Evolutionary conservation across 2,329 filamentous ascomycete species (phyloP).

Genomic region (Fusarium albidum): DNA sequence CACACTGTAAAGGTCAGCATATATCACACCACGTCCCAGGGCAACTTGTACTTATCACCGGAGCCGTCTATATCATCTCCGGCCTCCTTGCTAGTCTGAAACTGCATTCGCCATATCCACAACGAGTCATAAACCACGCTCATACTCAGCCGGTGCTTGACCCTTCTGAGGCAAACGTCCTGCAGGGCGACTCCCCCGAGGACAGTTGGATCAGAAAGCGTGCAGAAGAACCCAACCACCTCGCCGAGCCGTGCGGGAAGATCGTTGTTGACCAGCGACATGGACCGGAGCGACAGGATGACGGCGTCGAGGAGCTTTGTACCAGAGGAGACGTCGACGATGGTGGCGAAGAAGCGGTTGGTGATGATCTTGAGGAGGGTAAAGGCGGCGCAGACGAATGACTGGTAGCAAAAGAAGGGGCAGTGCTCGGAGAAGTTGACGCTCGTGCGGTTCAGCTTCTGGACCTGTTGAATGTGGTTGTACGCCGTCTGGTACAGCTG

Average conservation of each 20-base stretch:
- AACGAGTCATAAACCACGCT: constrained; percentile 11
- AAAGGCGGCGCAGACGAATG: constrained; percentile 5
- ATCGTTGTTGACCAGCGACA: constrained; percentile 7
- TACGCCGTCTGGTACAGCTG: constrained; percentile 1
- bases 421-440: constrained; percentile 2
- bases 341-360: constrained; percentile 1
- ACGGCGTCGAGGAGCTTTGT: constrained; percentile 3
- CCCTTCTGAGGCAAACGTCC: not conserved
- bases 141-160: constrained; percentile 9
- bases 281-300: not conserved
- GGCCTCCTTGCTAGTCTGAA: not conserved
- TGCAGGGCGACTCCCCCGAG: not conserved
- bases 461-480: not conserved
- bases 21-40: too few species aligned
- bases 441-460: not conserved
- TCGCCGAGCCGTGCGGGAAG: constrained; percentile 2
- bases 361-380: constrained; percentile 4
- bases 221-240: constrained; percentile 5
- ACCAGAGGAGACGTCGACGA: not conserved
- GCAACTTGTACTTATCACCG: too few species aligned
- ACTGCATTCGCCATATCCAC: constrained; percentile 10
- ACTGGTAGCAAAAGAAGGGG: constrained; percentile 9
- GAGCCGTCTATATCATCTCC: too few species aligned
- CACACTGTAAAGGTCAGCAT: too few species aligned
- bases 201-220: not conserved